Evolutionary conservation across 495 filamentous ascomycete genomes (phyloP).

Genomic region (Tuber indicum): DNA sequence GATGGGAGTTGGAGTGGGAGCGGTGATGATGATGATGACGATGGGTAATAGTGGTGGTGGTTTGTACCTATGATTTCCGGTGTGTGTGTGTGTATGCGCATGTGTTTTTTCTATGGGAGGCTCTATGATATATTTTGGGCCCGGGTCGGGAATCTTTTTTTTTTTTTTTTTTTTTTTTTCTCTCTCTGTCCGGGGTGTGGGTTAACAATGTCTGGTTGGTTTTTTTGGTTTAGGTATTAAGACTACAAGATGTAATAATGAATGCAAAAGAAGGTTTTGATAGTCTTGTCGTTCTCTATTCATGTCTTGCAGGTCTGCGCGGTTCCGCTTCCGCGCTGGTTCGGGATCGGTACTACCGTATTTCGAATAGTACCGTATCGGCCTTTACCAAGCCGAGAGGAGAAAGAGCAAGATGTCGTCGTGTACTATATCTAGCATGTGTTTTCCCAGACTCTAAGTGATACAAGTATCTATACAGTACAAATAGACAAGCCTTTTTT

Average conservation of each 20-base stretch:
- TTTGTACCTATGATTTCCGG: background rate
- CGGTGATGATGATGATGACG: background rate
- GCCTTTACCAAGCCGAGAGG: background rate
- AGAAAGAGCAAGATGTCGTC: background rate
- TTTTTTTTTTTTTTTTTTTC: background rate
- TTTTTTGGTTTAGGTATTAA: constrained; percentile 4
- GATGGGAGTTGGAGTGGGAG: background rate
- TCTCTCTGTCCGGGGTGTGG: background rate
- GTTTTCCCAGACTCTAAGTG: background rate
- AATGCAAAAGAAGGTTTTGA: constrained; percentile 6
- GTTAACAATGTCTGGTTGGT: constrained; percentile 1
- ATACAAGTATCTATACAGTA: background rate
- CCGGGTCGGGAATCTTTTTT: background rate
- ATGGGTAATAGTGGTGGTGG: background rate
- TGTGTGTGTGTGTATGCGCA: background rate
- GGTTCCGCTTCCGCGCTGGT: background rate
- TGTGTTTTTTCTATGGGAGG: background rate
- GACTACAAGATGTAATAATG: background rate
- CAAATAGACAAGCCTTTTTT: background rate
- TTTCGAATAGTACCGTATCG: background rate
- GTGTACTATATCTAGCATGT: background rate
- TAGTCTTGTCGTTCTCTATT: constrained; percentile 2
- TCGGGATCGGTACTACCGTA: background rate
- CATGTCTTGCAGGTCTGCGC: background rate
- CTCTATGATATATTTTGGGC: background rate